Conservation (phyloP, 2,329 filamentous ascomycete genomes). For the Fusarium nematophilum region DNA sequence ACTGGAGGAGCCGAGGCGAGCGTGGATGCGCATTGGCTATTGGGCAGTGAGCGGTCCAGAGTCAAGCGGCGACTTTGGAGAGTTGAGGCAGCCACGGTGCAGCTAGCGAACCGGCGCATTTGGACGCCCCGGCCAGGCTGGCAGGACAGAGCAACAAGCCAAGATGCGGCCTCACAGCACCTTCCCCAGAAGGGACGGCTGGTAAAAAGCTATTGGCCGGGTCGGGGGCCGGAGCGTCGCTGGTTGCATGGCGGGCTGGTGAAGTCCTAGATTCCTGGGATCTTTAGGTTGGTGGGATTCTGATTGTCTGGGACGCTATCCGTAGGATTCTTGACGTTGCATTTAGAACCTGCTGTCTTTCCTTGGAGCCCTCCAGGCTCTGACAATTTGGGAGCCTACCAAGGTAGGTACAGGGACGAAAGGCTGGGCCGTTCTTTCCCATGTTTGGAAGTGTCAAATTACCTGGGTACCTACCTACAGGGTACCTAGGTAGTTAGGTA, state of each 20-base stretch:
- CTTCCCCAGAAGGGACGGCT: conserved; percentile 34
- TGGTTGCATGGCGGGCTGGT: conserved; percentile 25
- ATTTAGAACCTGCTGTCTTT: conserved; percentile 36
- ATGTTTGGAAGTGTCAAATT: conserved; percentile 30
- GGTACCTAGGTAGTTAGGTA: neutral
- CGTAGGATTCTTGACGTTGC: conserved; percentile 31
- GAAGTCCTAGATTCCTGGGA: conserved; percentile 21
- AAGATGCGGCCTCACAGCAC: conserved; percentile 33
- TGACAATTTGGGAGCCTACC: conserved; percentile 28
- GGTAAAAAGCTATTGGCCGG: conserved; percentile 37
- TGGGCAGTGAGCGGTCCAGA: conserved; percentile 5
- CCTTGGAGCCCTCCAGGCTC: conserved; percentile 15
- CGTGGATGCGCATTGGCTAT: neutral
- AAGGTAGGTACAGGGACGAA: conserved; percentile 18
- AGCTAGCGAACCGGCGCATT: conserved; percentile 37
- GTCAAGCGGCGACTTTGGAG: conserved; percentile 17
- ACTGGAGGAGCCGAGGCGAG: neutral
- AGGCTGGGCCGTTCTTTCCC: conserved; percentile 30
- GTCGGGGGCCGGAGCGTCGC: conserved; percentile 37
- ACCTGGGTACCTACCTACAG: conserved; percentile 6
- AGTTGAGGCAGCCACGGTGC: conserved; percentile 25
- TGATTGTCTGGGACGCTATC: conserved; percentile 1
- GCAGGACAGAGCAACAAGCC: conserved; percentile 43
- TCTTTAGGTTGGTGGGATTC: conserved; percentile 16
- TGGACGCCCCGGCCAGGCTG: conserved; percentile 39